Evolutionary conservation across 139 green algal genomes (phyloP), one percentile per base, ranked within the genome.

Genomic region (Pleodorina starrii): DNA sequence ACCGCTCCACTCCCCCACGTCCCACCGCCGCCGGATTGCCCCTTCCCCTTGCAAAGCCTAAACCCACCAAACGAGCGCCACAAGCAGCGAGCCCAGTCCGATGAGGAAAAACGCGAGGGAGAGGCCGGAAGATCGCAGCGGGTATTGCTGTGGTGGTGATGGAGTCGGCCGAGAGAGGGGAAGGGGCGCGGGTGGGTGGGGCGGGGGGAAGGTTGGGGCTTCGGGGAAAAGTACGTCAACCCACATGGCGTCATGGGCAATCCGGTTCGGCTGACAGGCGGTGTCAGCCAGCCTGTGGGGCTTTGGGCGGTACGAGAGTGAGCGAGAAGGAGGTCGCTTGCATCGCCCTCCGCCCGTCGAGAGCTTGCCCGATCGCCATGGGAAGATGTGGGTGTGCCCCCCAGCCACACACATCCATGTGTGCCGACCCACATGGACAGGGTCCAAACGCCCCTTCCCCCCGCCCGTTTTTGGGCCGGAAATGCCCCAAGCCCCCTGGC

Each of bases 81-180:
- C 23, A 1, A 42, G 0, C 14, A 85, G 21, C 25, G 54, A 21
- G 54, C 38, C 2, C 1, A 85, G 21, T 2, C 12, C 78, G 25
- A 85, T 73, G 38, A 74, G 36, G 36, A 85, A 17, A 36, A 85
- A 74, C 25, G 78, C 78, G 38, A 85, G 25, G 54, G 78, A 85
- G 0, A 85, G 78, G 29, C 38, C 54, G 25, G 78, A 10, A 4
- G 78, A 36, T 0, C n/a, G 36, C 9, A 74, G 10, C 25, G 57
- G 36, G 78, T 85, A 72, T 38, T 74, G 17, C 78, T 85, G 51
- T 14, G 50, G 40, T 32, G 25, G 27, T 6, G 72, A 36, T 9
- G n/a, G 72, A 36, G 72, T 38, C 14, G 72, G 72, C 9, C 1
- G 72, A 2, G 72, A 59, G 19, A 38, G 40, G 9, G 42, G 42